Conservation (phyloP, 768 basidiomycete genomes). For the Naganishia vishniacii region DNA sequence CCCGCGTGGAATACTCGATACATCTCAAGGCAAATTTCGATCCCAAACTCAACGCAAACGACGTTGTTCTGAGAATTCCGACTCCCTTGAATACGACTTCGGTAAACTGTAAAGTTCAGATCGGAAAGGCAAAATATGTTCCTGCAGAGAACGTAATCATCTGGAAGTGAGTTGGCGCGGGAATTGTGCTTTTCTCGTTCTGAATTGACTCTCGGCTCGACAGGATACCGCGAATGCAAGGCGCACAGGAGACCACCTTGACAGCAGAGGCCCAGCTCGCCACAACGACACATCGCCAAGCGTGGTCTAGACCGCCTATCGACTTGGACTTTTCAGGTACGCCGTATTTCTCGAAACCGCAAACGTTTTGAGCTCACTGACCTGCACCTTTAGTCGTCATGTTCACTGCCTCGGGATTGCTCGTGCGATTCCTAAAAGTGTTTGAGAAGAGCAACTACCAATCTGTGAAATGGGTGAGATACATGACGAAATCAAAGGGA, state of each 20-base stretch:
- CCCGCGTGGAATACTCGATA: slow-evolving; percentile 83
- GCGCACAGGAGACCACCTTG: slow-evolving; percentile 82
- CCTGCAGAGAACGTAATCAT: slow-evolving; percentile 92
- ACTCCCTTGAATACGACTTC: slow-evolving; percentile 90
- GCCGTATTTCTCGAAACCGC: neutral
- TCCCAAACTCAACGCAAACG: slow-evolving; percentile 85
- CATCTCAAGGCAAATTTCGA: slow-evolving; percentile 83
- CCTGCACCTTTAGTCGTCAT: slow-evolving; percentile 66
- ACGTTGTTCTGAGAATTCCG: slow-evolving; percentile 86
- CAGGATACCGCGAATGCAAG: slow-evolving; percentile 87
- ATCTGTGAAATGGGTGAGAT: slow-evolving; percentile 92
- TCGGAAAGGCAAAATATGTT: slow-evolving; percentile 94
- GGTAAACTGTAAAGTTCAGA: slow-evolving; percentile 83
- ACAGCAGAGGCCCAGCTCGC: slow-evolving; percentile 76
- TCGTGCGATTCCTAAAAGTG: slow-evolving; percentile 94
- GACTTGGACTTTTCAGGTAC: slow-evolving; percentile 79
- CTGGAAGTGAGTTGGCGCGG: slow-evolving; percentile 74
- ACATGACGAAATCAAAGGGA: slow-evolving; percentile 88
- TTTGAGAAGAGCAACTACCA: slow-evolving; percentile 94
- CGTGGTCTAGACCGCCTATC: slow-evolving; percentile 97
- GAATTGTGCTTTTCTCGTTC: neutral
- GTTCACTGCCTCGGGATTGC: slow-evolving; percentile 93
- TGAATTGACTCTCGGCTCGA: neutral
- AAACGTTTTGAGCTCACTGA: neutral
- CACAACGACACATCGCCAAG: slow-evolving; percentile 82